Evolutionary conservation across 352 stramenopile genomes (phyloP).

Genomic region (Phytophthora podocarpi): DNA sequence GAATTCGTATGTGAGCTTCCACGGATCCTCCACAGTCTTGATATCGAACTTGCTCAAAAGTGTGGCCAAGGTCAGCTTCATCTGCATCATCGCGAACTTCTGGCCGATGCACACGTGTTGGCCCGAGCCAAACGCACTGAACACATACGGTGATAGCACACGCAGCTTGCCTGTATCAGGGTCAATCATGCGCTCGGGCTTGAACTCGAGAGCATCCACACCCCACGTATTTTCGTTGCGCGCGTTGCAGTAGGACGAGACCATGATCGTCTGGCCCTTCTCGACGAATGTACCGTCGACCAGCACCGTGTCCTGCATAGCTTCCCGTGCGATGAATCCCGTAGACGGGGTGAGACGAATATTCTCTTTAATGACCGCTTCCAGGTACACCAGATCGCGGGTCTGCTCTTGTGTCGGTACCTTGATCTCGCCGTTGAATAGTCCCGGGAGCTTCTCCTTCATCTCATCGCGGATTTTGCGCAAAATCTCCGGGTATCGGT

Average conservation of each 20-base stretch:
- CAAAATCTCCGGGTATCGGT: slow-evolving; percentile 18
- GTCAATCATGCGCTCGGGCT: slow-evolving; percentile 72
- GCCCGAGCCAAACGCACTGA: slow-evolving; percentile 53
- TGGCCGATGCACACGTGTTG: slow-evolving; percentile 64
- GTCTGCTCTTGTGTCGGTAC: slow-evolving; percentile 49
- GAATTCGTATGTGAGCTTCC: slow-evolving; percentile 50
- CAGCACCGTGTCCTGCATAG: slow-evolving; percentile 37
- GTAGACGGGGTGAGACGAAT: slow-evolving; percentile 71
- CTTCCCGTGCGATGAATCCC: slow-evolving; percentile 55
- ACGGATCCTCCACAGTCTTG: slow-evolving; percentile 47
- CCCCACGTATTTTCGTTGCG: slow-evolving; percentile 52
- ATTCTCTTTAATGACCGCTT: slow-evolving; percentile 66
- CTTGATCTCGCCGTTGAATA: slow-evolving; percentile 30
- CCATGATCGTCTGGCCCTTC: slow-evolving; percentile 34
- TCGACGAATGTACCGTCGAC: slow-evolving; percentile 35
- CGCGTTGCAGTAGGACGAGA: slow-evolving; percentile 36
- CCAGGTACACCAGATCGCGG: slow-evolving; percentile 60
- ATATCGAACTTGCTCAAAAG: slow-evolving; percentile 58
- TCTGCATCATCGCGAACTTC: slow-evolving; percentile 61
- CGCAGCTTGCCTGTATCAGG: slow-evolving; percentile 36
- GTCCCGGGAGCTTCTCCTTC: slow-evolving; percentile 39
- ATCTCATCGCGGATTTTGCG: slow-evolving; percentile 65
- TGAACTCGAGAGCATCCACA: slow-evolving; percentile 52
- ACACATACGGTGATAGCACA: slow-evolving; percentile 29
- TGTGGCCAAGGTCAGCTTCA: slow-evolving; percentile 60